Conservation (phyloP, 2,329 filamentous ascomycete genomes). For the Fusarium paranaense region DNA sequence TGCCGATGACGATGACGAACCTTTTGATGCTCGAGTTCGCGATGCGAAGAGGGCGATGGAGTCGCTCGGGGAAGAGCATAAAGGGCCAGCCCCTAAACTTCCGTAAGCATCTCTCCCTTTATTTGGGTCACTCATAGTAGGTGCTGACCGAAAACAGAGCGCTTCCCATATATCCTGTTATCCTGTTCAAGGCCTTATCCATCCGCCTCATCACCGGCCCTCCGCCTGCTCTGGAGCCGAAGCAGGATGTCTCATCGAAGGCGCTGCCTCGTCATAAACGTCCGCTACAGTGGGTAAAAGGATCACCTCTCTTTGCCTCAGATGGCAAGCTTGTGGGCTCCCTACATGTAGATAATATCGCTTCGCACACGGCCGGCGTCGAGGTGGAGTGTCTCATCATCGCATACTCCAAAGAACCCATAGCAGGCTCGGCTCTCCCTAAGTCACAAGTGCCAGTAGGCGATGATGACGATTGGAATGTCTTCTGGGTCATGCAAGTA, state of each 20-base stretch:
- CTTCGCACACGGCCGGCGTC: not conserved
- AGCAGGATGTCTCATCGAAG: not conserved
- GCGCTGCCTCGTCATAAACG: not conserved
- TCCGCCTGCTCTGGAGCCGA: not conserved
- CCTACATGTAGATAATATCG: slow-evolving; percentile 2
- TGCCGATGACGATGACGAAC: not conserved
- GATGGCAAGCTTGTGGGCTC: slow-evolving; percentile 6
- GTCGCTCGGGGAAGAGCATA: not conserved
- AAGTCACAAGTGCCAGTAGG: not conserved
- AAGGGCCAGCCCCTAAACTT: not conserved
- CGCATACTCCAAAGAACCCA: slow-evolving; percentile 6
- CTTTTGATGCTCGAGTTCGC: not conserved
- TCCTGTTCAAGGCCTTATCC: not conserved
- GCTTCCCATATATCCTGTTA: not conserved
- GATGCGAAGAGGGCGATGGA: not conserved
- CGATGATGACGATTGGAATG: not conserved
- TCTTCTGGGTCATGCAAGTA: slow-evolving; percentile 11
- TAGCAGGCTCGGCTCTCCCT: not conserved
- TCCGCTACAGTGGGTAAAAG: not conserved
- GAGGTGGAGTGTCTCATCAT: slow-evolving; percentile 16
- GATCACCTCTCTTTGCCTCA: not conserved
- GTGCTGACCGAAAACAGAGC: not conserved
- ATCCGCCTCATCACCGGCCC: slow-evolving; percentile 3
- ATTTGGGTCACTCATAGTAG: not conserved
- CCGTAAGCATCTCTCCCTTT: not conserved